Evolutionary conservation across 225 moss, liverwort and hornwort species (phyloP).

Genomic region (Sphagnum tenellum): DNA sequence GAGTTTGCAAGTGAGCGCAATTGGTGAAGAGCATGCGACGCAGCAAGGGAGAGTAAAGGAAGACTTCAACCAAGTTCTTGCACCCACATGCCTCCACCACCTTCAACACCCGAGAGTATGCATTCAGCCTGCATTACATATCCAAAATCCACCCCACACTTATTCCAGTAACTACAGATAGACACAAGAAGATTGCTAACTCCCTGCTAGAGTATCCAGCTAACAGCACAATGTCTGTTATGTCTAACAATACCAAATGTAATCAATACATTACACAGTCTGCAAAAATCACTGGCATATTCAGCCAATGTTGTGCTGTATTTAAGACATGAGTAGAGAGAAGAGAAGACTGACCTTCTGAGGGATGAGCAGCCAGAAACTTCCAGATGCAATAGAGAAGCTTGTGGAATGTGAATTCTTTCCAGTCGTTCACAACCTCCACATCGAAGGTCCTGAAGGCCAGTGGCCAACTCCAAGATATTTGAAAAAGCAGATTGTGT

Average conservation of each 20-base stretch:
- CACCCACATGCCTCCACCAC: slow-evolving; percentile 82
- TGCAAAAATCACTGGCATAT: background rate
- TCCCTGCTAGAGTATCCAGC: too few relatives aligned
- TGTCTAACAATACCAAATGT: too few relatives aligned
- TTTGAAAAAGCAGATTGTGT: slow-evolving; percentile 48
- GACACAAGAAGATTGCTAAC: background rate
- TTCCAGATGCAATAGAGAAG: slow-evolving; percentile 51
- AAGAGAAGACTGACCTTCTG: slow-evolving; percentile 33
- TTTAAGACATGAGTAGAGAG: background rate
- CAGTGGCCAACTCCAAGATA: slow-evolving; percentile 43
- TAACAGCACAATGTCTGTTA: too few relatives aligned
- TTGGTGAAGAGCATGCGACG: slow-evolving; percentile 91
- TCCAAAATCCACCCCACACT: too few relatives aligned
- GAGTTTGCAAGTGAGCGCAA: slow-evolving; percentile 77
- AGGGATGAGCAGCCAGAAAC: slow-evolving; percentile 74
- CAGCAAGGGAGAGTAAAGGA: slow-evolving; percentile 69
- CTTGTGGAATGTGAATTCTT: slow-evolving; percentile 60
- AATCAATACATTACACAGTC: too few relatives aligned
- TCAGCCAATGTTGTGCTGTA: background rate
- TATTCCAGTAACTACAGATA: background rate
- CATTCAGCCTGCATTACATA: slow-evolving; percentile 41
- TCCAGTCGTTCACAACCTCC: slow-evolving; percentile 90
- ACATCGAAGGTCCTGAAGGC: slow-evolving; percentile 72
- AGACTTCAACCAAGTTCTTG: slow-evolving; percentile 71
- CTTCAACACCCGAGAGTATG: slow-evolving; percentile 63